These are phyloP conservation scores for Corniculantispora saksenae DNA, from an alignment of 2,329 filamentous ascomycete species.

Conservation along the genomic window DNA sequence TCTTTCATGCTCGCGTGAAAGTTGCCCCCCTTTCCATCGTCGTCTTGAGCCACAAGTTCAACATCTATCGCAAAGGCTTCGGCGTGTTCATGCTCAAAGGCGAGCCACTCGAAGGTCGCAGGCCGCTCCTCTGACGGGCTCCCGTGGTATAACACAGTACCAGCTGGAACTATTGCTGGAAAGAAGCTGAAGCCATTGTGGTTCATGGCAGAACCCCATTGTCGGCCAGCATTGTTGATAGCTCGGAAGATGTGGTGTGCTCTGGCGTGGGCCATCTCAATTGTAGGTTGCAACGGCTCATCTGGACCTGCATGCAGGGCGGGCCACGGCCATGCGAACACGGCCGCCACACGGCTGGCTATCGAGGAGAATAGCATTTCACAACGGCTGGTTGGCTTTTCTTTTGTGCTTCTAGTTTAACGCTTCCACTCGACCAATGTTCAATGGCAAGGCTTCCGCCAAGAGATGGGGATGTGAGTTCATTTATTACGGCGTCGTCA, in stretches of 20 bases:
- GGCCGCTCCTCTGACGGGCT: constrained; percentile 47
- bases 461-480: neutral
- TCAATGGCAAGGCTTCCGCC: neutral
- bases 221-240: constrained; percentile 69
- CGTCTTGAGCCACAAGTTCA: constrained; percentile 2
- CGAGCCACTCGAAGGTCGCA: constrained; percentile 66
- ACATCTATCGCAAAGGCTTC: constrained; percentile 56
- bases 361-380: neutral
- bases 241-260: constrained; percentile 71
- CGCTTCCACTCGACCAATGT: too few species aligned
- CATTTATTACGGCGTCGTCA: neutral
- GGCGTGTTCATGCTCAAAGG: constrained; percentile 76
- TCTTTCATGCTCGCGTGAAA: neutral
- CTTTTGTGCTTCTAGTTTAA: neutral
- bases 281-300: constrained; percentile 6
- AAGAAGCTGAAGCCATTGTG: constrained; percentile 78
- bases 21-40: neutral
- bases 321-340: neutral
- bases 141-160: constrained; percentile 70
- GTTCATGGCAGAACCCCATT: constrained; percentile 72
- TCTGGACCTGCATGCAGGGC: neutral
- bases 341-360: neutral
- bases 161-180: constrained; percentile 62
- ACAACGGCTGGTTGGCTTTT: neutral
- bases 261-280: constrained; percentile 45